Evolutionary conservation across 768 basidiomycete species (phyloP).

Genomic region (Mrakia gelida): DNA sequence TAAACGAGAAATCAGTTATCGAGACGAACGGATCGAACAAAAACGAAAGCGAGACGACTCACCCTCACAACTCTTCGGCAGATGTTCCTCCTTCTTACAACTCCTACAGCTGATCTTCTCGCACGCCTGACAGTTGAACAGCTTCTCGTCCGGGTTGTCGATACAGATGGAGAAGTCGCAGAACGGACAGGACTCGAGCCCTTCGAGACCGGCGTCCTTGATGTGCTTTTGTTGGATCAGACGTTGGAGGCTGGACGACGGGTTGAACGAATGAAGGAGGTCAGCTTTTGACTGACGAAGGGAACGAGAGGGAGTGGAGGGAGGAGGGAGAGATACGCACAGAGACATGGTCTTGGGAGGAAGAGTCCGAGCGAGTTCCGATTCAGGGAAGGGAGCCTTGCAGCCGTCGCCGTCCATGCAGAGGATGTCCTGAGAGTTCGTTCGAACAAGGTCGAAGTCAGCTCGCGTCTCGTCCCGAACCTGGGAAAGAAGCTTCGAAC

Average conservation of each 20-base stretch:
- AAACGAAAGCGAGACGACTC: no score
- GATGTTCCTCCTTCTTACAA: constrained; percentile 79
- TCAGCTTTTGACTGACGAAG: no score
- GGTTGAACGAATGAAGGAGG: neutral
- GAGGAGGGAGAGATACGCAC: constrained; percentile 7
- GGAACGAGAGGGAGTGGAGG: neutral
- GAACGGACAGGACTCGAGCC: constrained; percentile 82
- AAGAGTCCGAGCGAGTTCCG: constrained; percentile 24
- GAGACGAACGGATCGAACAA: no score
- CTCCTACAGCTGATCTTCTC: constrained; percentile 68
- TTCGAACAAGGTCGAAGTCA: neutral
- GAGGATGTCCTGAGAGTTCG: constrained; percentile 50
- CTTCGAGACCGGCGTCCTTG: constrained; percentile 68
- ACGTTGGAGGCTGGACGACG: constrained; percentile 37
- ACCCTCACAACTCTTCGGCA: constrained; percentile 78
- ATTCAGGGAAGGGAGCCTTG: constrained; percentile 57
- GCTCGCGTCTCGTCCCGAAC: neutral
- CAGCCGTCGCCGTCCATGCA: constrained; percentile 79
- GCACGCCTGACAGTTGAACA: constrained; percentile 63
- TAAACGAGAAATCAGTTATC: no score
- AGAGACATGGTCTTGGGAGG: constrained; percentile 14
- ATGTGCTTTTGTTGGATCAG: constrained; percentile 74
- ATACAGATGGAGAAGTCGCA: constrained; percentile 84
- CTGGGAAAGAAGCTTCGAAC: constrained; percentile 43
- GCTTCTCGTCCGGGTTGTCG: constrained; percentile 61